Evolutionary conservation across 2,329 filamentous ascomycete species (phyloP), one percentile per base, ranked within the genome.

Genomic region (Sclerotinia borealis): DNA sequence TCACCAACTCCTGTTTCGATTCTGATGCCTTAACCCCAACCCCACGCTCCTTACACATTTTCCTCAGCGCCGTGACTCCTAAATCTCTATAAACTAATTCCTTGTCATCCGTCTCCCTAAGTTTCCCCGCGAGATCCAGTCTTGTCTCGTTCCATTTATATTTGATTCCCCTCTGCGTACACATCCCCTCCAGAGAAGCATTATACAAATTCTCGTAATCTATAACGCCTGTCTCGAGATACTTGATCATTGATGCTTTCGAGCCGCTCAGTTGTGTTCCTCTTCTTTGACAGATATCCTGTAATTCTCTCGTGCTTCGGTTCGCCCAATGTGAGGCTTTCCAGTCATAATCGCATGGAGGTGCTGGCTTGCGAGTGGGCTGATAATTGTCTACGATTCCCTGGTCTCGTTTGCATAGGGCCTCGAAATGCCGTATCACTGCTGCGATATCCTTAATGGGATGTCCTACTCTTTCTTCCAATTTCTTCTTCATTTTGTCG

Each of bases 301-400:
- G 9, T 19, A 71, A 36, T 25, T 71, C 59, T 2, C 61, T 47
- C 37, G 65, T 51, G 3, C 54, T 65, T 36, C 48, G 64, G 6
- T 34, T 49, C 0, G 69, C 68, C 70, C 70, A 71, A 11, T 65
- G 68, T 0, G 68, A 70, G 13, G 66, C 43, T 17, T 65, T 65
- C 65, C 65, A 68, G 37, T 69, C 49, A 39, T 68, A 71, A 22
- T 66, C 61, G 27, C 67, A 69, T 1, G 62, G 22, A 1, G 59
- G 54, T 22, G 27, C 37, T 17, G 36, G 11, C 27, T 55, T 25
- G 25, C 27, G 25, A 7, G 27, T 7, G 13, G 29, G 52, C 34
- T 59, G 29, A 17, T 34, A 43, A 36, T 22, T 64, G 7, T 47
- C 45, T 62, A 58, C 13, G 17, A 31, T 17, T 31, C 64, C 43